Percentiles rank a stretch among this genome's conserved stretches.
Conservation (phyloP, 768 basidiomycete species). For the Collybia mongolica region DNA sequence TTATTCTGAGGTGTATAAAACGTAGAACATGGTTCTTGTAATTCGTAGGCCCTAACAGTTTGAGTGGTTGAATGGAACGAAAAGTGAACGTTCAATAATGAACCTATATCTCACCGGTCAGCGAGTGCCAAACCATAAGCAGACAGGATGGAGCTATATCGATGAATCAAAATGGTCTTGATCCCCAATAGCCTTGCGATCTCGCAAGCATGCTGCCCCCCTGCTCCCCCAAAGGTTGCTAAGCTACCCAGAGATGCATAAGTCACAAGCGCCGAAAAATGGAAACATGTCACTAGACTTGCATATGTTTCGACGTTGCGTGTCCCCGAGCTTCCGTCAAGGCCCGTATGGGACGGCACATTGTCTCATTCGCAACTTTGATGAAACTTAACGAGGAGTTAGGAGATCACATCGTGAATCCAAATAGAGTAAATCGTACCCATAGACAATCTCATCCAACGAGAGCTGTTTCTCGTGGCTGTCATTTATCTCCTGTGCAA, state of each 20-base stretch:
- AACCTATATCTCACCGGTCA: conserved; percentile 45
- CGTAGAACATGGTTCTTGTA: conserved; percentile 86
- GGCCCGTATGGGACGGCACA: conserved; percentile 91
- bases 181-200: conserved; percentile 87
- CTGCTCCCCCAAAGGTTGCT: conserved; percentile 87
- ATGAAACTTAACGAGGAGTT: conserved; percentile 64
- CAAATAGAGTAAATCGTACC: conserved; percentile 41
- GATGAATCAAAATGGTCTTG: conserved; percentile 83
- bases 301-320: conserved; percentile 75
- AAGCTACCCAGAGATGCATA: conserved; percentile 41
- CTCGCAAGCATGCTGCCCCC: conserved; percentile 92
- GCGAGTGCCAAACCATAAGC: conserved; percentile 94
- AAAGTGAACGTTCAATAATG: too few relatives aligned
- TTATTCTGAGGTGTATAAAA: conserved; percentile 67
- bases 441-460: conserved; percentile 87
- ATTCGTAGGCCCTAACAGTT: conserved; percentile 68
- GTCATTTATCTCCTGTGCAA: conserved; percentile 71
- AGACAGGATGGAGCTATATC: conserved; percentile 89
- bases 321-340: conserved; percentile 89
- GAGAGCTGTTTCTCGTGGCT: conserved; percentile 55
- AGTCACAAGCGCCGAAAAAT: neutral
- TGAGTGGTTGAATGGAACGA: neutral
- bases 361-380: conserved; percentile 95
- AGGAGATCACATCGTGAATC: neutral
- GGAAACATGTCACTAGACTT: conserved; percentile 10